A percentile compares a stretch with the other conserved stretches of the same genome.
Evolutionary conservation across 2,329 filamentous ascomycete species (phyloP).

Genomic region (Chaetomiaceae sp.): DNA sequence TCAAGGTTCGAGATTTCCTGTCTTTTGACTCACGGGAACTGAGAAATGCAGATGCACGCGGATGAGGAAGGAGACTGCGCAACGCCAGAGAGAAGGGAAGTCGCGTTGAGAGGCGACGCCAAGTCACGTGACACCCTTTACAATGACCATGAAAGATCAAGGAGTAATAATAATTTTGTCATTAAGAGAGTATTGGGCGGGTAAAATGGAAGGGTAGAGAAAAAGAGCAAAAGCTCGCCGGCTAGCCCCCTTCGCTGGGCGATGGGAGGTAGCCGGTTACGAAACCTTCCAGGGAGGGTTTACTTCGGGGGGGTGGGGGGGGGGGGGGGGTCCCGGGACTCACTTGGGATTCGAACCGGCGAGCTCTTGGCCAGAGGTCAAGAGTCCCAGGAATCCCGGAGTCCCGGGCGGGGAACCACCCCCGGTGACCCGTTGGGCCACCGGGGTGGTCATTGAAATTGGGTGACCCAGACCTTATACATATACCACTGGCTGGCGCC

Average conservation of each 20-base stretch:
- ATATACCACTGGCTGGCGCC: neutral
- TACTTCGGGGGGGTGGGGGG: neutral
- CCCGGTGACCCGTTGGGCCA: neutral
- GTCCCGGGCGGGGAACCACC: neutral
- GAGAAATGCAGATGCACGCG: neutral
- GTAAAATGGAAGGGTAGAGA: neutral
- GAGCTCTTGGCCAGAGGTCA: neutral
- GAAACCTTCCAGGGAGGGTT: neutral
- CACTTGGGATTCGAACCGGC: neutral
- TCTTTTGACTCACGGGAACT: no score
- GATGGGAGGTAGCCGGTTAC: neutral
- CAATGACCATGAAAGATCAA: neutral
- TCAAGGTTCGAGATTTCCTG: neutral
- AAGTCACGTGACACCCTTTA: slow-evolving; percentile 14
- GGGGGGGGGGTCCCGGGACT: no score
- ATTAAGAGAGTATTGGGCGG: no score
- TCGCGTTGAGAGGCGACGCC: slow-evolving; percentile 11
- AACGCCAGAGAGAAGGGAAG: neutral
- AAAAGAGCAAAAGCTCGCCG: neutral
- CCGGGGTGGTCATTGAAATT: neutral
- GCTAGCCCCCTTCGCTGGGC: neutral
- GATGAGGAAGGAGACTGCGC: neutral
- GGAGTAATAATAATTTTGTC: no score
- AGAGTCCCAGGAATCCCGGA: neutral
- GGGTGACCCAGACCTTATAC: neutral